Percentiles rank a stretch among this genome's conserved stretches.
Evolutionary conservation across 768 basidiomycete genomes (phyloP).

Genomic region (Naganishia kalamii): DNA sequence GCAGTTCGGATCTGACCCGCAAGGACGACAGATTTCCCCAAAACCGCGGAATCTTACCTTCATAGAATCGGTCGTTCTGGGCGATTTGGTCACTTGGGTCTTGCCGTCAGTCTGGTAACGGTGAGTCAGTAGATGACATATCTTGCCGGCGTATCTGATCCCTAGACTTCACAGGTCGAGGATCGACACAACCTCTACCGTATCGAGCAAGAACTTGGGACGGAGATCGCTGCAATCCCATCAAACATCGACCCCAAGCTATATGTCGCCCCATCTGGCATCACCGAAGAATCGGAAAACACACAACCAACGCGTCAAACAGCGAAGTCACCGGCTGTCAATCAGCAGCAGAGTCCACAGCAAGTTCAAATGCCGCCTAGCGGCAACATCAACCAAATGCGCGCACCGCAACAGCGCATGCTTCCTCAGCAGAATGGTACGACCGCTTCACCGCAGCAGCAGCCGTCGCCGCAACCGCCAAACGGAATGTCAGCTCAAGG

Average conservation of each 20-base stretch:
- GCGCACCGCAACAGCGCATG: conserved; percentile 16
- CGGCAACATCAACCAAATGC: conserved; percentile 25
- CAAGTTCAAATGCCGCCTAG: conserved; percentile 24
- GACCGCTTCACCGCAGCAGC: background rate
- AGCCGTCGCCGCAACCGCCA: background rate
- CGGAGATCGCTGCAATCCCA: conserved; percentile 94
- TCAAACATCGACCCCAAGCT: conserved; percentile 80
- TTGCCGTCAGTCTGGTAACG: conserved; percentile 96
- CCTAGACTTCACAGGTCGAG: conserved; percentile 56
- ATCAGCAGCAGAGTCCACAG: conserved; percentile 25
- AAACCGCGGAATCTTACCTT: conserved; percentile 97
- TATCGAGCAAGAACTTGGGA: conserved; percentile 97
- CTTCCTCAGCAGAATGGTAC: conserved; percentile 8
- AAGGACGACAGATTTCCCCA: conserved; percentile 64
- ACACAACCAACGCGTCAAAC: conserved; percentile 27
- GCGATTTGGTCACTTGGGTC: conserved; percentile 90
- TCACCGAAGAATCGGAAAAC: conserved; percentile 31
- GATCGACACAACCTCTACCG: conserved; percentile 95
- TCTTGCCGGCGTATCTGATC: background rate
- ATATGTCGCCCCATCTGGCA: conserved; percentile 73
- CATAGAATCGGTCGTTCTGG: conserved; percentile 98
- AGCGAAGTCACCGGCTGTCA: conserved; percentile 12
- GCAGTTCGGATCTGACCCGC: background rate
- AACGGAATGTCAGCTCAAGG: conserved; percentile 15
- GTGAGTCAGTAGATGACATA: conserved; percentile 23